Percentiles rank a stretch among this genome's conserved stretches.
Conservation (phyloP, 176 grass and related monocot genomes). For the Rhynchospora breviuscula region DNA sequence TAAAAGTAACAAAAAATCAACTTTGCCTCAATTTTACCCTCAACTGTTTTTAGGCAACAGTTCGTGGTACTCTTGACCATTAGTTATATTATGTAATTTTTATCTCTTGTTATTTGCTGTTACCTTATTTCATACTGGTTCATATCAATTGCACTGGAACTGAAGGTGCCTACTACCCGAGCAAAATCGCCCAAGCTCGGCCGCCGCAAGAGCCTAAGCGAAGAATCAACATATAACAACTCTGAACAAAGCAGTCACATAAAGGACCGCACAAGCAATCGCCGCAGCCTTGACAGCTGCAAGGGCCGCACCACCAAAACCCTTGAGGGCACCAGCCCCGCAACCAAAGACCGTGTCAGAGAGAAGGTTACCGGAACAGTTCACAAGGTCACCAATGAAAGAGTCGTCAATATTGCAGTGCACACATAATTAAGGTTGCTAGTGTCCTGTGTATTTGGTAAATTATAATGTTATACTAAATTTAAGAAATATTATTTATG, state of each 20-base stretch:
- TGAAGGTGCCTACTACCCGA: constrained; percentile 79
- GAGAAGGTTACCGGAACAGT: constrained; percentile 35
- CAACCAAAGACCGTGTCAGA: constrained; percentile 21
- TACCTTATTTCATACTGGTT: constrained; percentile 4
- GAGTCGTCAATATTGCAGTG: constrained; percentile 63
- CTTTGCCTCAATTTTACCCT: not conserved
- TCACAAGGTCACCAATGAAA: constrained; percentile 42
- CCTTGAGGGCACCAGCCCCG: constrained; percentile 18
- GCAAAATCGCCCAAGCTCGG: constrained; percentile 98
- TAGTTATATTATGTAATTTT: not conserved
- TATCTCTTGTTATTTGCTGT: not conserved
- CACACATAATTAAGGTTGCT: constrained; percentile 34
- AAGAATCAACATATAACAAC: constrained; percentile 33
- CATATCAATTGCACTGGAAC: not conserved
- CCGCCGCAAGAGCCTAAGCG: constrained; percentile 62
- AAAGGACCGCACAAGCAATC: constrained; percentile 43
- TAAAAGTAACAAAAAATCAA: not conserved
- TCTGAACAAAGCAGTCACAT: constrained; percentile 45
- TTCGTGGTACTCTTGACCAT: not conserved
- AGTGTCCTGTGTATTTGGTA: constrained; percentile 22
- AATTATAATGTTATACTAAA: not conserved
- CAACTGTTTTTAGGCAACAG: not conserved
- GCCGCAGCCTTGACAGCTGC: constrained; percentile 42
- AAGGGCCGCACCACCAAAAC: constrained; percentile 32
- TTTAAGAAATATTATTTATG: constrained; percentile 23